Evolutionary conservation across 2,329 filamentous ascomycete species (phyloP), one percentile per base, ranked within the genome.

Genomic region (Fonsecaea multimorphosa): DNA sequence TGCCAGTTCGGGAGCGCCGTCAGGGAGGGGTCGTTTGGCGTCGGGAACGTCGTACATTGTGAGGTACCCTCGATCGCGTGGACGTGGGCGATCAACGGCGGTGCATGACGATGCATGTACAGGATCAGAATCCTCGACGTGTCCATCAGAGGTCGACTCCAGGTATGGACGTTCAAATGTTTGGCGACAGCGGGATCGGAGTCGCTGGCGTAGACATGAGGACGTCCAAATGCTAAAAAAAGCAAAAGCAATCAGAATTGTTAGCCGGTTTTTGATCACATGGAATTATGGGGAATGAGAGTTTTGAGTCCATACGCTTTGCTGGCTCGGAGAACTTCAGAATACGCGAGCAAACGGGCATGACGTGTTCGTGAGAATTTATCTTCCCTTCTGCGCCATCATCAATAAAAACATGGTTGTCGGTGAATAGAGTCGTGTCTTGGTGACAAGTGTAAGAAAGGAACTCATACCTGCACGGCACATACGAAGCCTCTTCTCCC

Each of bases 1-100:
- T 61, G 58, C 44, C 44, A 61, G n/a, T 61, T 27, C 31, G 40
- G 27, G 40, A 61, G 6, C 9, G n/a, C 11, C 12, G 58, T 61
- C 58, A 52, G 16, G 29, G 58, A 61, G 14, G 51, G 58, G 34
- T 61, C 58, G 27, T 40, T 40, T 1, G 58, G 58, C 31, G 58
- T 61, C 16, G 58, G 27, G 29, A 61, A 53, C 7, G 27, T 24
- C 8, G 24, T 53, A 29, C 31, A 61, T 34, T 27, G 22, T 4
- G 44, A 22, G 58, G 14, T 22, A 6, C 36, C 16, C 22, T 40
- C 58, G 11, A 40, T 24, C n/a, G 11, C 58, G 29, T 19, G n/a
- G 58, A 36, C n/a, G 27, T 29, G 22, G 19, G 34, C 16, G 46
- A 61, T 16, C n/a, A 24, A 14, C 4, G 54, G 46, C 14, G 29